Evolutionary conservation across 2,329 filamentous ascomycete genomes (phyloP).

Genomic region (Fusarium cicatricum): DNA sequence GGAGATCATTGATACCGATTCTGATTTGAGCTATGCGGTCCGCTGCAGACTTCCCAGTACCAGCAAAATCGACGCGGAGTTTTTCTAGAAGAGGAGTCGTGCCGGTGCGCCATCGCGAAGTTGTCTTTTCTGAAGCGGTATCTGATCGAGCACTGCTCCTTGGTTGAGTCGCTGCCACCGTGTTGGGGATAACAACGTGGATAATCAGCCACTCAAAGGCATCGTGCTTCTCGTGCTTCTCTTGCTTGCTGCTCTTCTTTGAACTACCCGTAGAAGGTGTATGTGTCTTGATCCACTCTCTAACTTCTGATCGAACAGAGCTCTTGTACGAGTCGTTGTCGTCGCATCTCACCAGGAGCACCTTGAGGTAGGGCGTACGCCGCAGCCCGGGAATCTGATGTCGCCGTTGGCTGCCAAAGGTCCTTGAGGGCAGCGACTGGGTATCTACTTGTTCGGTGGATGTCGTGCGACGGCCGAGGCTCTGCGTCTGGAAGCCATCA

Average conservation of each 20-base stretch:
- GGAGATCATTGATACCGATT: slow-evolving; percentile 74
- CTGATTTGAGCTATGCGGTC: slow-evolving; percentile 89
- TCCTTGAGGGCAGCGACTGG: slow-evolving; percentile 43
- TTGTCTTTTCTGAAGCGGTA: slow-evolving; percentile 70
- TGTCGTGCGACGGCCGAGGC: slow-evolving; percentile 53
- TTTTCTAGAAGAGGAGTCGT: slow-evolving; percentile 89
- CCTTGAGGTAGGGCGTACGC: slow-evolving; percentile 91
- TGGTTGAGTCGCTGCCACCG: slow-evolving; percentile 80
- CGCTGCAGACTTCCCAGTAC: slow-evolving; percentile 69
- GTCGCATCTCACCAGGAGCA: slow-evolving; percentile 90
- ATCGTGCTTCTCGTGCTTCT: slow-evolving; percentile 97
- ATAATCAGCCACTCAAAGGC: slow-evolving; percentile 95
- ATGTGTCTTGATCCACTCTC: slow-evolving; percentile 90
- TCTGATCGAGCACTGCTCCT: slow-evolving; percentile 67
- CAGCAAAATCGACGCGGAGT: slow-evolving; percentile 88
- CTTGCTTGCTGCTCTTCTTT: slow-evolving; percentile 69
- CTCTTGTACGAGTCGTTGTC: slow-evolving; percentile 95
- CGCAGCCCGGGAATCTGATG: slow-evolving; percentile 96
- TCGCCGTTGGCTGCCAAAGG: slow-evolving; percentile 62
- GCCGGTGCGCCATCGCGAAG: slow-evolving; percentile 79
- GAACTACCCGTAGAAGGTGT: slow-evolving; percentile 67
- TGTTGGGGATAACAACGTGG: slow-evolving; percentile 91
- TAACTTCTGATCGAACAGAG: slow-evolving; percentile 77
- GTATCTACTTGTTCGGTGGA: slow-evolving; percentile 52
- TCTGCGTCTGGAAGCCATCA: slow-evolving; percentile 69